These are phyloP conservation scores for Saitozyma sp. DNA, from an alignment of 768 basidiomycete species.

Conservation along the genomic window DNA sequence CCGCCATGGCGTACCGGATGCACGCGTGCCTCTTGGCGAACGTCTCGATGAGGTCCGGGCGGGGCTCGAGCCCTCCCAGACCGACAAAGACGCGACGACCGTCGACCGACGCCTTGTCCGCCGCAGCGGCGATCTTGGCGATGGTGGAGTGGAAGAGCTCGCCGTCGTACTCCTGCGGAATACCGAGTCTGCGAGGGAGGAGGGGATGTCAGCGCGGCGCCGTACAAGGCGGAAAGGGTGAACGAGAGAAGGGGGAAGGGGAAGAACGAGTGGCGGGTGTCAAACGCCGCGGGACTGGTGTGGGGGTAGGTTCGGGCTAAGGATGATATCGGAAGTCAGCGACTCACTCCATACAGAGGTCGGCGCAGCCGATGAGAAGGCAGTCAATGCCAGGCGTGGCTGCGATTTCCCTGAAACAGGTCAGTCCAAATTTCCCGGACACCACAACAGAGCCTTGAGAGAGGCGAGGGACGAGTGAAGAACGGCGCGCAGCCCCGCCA, in stretches of 20 bases:
- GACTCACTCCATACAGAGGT: slow-evolving; percentile 29
- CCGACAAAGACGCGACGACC: slow-evolving; percentile 22
- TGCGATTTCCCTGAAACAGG: slow-evolving; percentile 15
- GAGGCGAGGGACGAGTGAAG: too few species aligned
- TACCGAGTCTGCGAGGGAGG: slow-evolving; percentile 16
- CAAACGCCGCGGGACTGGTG: too few species aligned
- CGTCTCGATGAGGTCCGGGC: slow-evolving; percentile 19
- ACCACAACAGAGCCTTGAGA: too few species aligned
- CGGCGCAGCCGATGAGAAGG: slow-evolving; percentile 26
- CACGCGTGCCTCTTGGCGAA: slow-evolving; percentile 16
- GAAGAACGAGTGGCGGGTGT: too few species aligned
- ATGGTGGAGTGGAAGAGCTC: slow-evolving; percentile 20
- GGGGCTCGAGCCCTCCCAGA: slow-evolving; percentile 22
- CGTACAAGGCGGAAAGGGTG: too few species aligned
- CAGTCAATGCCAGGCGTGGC: slow-evolving; percentile 20
- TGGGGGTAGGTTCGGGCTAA: too few species aligned
- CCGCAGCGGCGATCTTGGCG: slow-evolving; percentile 20
- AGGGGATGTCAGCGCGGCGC: neutral
- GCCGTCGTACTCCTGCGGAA: slow-evolving; percentile 23
- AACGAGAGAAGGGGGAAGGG: too few species aligned
- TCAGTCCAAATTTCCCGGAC: too few species aligned
- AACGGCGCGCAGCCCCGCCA: neutral
- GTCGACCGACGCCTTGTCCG: slow-evolving; percentile 5
- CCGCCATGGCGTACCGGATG: slow-evolving; percentile 27
- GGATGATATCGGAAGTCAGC: too few species aligned